A percentile compares a stretch with the other conserved stretches of the same genome.
Conservation (phyloP, 2,329 filamentous ascomycete genomes). For the Arthrobotrys sinensis region DNA sequence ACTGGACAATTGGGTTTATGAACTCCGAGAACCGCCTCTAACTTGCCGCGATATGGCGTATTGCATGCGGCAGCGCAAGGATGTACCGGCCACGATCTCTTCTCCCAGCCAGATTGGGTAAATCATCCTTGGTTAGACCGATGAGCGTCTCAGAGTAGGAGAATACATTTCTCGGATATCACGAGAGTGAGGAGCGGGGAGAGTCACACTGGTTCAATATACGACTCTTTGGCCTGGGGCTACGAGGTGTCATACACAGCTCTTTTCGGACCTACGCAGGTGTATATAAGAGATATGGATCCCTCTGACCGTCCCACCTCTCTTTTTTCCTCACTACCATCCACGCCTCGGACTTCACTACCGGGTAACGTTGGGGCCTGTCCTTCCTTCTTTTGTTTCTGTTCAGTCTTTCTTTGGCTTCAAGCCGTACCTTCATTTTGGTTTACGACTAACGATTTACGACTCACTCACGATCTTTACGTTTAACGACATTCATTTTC, state of each 20-base stretch:
- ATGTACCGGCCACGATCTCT: constrained; percentile 3
- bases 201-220: background rate
- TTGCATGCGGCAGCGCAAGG: background rate
- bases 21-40: background rate
- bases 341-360: constrained; percentile 1
- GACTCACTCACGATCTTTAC: constrained; percentile 2
- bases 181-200: background rate
- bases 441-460: background rate
- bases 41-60: background rate
- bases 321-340: constrained; percentile 1
- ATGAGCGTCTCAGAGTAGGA: background rate
- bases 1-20: background rate
- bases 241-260: background rate
- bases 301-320: background rate
- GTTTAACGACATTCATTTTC: constrained; percentile 6
- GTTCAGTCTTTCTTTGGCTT: constrained; percentile 7
- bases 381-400: constrained; percentile 1
- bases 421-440: constrained; percentile 9
- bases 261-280: background rate
- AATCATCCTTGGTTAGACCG: background rate
- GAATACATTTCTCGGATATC: background rate
- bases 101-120: background rate
- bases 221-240: background rate
- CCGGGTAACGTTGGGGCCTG: constrained; percentile 6
- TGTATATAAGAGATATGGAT: constrained; percentile 6